phyloP scores from a whole-genome alignment of 2,329 filamentous ascomycete genomes.

The Aureobasidium sp. region DNA sequence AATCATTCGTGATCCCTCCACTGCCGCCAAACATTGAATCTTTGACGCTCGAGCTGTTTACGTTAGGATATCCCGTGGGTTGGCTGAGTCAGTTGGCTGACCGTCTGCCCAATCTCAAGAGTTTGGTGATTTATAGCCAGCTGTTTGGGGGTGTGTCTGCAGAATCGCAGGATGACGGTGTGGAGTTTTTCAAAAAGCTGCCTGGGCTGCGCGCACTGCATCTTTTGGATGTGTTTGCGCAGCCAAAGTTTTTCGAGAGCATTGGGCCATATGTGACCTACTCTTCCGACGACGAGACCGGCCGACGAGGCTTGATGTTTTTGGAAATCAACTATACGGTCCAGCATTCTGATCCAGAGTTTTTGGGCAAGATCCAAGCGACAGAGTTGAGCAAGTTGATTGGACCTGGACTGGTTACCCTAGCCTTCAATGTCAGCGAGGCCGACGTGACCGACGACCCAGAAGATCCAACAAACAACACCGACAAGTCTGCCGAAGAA shows the following conservation, averaged over 20 bases:
- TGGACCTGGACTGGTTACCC: conserved; percentile 33
- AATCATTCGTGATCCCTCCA: conserved; percentile 31
- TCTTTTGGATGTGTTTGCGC: conserved; percentile 42
- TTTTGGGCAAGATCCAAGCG: conserved; percentile 35
- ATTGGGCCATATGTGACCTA: conserved; percentile 27
- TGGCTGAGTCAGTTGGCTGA: conserved; percentile 37
- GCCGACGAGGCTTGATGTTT: conserved; percentile 33
- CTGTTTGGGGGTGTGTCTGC: conserved; percentile 39
- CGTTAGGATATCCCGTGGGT: conserved; percentile 39
- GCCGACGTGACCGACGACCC: conserved; percentile 27
- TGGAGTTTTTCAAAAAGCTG: conserved; percentile 35
- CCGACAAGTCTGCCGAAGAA: conserved; percentile 24
- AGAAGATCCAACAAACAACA: conserved; percentile 20
- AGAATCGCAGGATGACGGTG: conserved; percentile 34
- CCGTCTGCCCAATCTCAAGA: conserved; percentile 36
- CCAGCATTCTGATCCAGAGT: conserved; percentile 38
- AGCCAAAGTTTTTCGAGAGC: conserved; percentile 34
- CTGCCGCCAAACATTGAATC: conserved; percentile 36
- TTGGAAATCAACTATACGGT: conserved; percentile 43
- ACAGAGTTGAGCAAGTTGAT: conserved; percentile 32
- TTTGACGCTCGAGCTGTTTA: conserved; percentile 44
- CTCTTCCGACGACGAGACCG: conserved; percentile 17
- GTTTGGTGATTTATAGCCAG: conserved; percentile 41
- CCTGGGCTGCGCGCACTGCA: conserved; percentile 36
- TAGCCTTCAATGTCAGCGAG: conserved; percentile 32